These are phyloP conservation scores for Iris macrosiphon DNA, from an alignment of 106 monocot genomes.

Conservation along the genomic window DNA sequence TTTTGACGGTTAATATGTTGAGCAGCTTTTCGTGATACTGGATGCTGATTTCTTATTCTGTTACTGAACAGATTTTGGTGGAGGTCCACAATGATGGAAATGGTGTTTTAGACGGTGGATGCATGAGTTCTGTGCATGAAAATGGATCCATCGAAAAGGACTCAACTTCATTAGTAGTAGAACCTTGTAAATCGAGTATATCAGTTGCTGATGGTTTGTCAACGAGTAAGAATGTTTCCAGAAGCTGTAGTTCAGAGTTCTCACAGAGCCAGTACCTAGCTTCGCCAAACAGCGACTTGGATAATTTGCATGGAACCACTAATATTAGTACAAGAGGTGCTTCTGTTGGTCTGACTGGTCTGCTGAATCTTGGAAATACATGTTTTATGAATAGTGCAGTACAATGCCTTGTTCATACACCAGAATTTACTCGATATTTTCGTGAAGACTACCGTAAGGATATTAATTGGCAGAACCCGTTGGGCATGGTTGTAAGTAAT, in stretches of 20 bases:
- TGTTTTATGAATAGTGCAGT: conserved; percentile 99
- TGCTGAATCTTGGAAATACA: conserved; percentile 97
- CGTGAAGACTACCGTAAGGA: conserved; percentile 91
- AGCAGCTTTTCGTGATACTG: too few species aligned
- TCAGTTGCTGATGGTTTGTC: conserved; percentile 56
- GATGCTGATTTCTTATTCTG: neutral
- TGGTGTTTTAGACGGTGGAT: conserved; percentile 40
- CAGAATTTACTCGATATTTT: conserved; percentile 93
- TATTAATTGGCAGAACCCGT: conserved; percentile 95
- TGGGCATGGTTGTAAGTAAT: conserved; percentile 97
- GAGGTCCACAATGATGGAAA: conserved; percentile 59
- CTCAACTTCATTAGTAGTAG: conserved; percentile 40
- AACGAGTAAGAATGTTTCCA: conserved; percentile 53
- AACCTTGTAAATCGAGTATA: conserved; percentile 39
- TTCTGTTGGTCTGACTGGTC: conserved; percentile 78
- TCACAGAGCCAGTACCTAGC: conserved; percentile 51
- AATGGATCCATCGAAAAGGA: conserved; percentile 71
- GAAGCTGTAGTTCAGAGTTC: conserved; percentile 62
- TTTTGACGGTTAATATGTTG: too few species aligned
- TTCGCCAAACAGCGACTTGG: conserved; percentile 55
- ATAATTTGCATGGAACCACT: conserved; percentile 49
- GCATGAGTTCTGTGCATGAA: conserved; percentile 53
- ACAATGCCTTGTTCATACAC: conserved; percentile 98
- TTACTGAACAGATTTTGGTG: conserved; percentile 72
- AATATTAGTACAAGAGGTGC: conserved; percentile 49